Evolutionary conservation across 2,329 filamentous ascomycete genomes (phyloP).

Genomic region (Pestalotiopsis sp.): DNA sequence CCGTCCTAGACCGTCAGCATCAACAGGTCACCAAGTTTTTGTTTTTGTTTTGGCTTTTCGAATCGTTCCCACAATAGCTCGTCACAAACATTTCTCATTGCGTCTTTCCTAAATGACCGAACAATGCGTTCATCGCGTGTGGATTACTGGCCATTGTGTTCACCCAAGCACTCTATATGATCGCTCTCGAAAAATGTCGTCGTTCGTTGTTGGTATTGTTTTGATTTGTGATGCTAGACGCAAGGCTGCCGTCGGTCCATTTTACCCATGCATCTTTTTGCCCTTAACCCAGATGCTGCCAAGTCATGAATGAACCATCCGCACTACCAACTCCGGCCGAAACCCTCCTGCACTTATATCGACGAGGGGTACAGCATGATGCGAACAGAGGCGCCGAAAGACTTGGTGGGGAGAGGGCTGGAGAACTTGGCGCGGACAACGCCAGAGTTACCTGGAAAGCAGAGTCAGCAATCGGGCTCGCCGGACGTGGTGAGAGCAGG

Average conservation of each 20-base stretch:
- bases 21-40: not conserved
- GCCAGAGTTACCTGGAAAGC: constrained; percentile 81
- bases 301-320: constrained; percentile 59
- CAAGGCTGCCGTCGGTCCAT: constrained; percentile 33
- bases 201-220: constrained; percentile 34
- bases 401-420: constrained; percentile 92
- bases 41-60: not conserved
- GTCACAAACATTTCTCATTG: constrained; percentile 8
- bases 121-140: not conserved
- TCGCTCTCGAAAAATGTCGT: constrained; percentile 8
- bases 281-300: constrained; percentile 49
- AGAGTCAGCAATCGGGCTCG: constrained; percentile 17
- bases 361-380: constrained; percentile 98
- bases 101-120: constrained; percentile 3
- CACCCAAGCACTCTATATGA: constrained; percentile 7
- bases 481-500: not conserved
- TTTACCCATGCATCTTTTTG: constrained; percentile 46
- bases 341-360: constrained; percentile 71
- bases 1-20: not conserved
- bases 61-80: not conserved
- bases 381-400: constrained; percentile 94
- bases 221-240: constrained; percentile 39
- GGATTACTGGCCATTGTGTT: not conserved
- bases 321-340: constrained; percentile 64
- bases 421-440: constrained; percentile 98